Base-by-base conservation (phyloP, 108 stramenopile genomes). In the Cyclostephanos tholiformis region DNA sequence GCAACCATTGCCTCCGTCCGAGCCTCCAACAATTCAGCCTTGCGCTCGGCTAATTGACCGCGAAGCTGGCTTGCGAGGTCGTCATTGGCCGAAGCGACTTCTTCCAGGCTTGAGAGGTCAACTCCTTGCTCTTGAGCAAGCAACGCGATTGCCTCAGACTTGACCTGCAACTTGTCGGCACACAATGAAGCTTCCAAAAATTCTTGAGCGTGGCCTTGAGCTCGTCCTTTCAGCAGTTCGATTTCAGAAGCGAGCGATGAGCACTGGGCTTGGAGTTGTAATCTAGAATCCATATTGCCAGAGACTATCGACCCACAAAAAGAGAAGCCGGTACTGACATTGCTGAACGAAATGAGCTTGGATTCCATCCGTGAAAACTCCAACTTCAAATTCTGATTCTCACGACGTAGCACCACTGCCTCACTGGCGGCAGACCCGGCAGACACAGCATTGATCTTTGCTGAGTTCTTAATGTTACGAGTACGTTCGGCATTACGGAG, bases 401-500 rank as follows among this genome's bases (percentile, higher is more conserved):
- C 93, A 30, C 89, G 85, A 36, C 85, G 78, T 44, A 94, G 61
- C 12, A 83, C 84, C 25, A 84, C 85, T 0, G 90, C 93, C 67
- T 94, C 93, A 58, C 72, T 79, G 11, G 85, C 82, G 6, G 88
- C 85, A 16, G 91, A 69, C 4, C 79, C 75, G 16, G 74, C 64
- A 26, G 87, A 74, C 20, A 93, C 88, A 6, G 94, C 83, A 71
- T 98, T 98, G 22, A 91, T 84, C 19, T 85, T 87, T 20, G 94
- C 91, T 19, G 85, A 79, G 75, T 91, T 95, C 36, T 91, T 82
- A 75, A 96, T 95, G 67, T 85, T 93, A 49, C 91, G 84, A 38
- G 97, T 93, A 11, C 94, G 78, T 62, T 87, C 87, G 10, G 97
- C 97, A 64, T 95, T 97, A 44, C 95, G 85, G 14, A 98, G 84